phyloP scores from a whole-genome alignment of 2,329 filamentous ascomycete genomes.

The Talaromyces sp. region DNA sequence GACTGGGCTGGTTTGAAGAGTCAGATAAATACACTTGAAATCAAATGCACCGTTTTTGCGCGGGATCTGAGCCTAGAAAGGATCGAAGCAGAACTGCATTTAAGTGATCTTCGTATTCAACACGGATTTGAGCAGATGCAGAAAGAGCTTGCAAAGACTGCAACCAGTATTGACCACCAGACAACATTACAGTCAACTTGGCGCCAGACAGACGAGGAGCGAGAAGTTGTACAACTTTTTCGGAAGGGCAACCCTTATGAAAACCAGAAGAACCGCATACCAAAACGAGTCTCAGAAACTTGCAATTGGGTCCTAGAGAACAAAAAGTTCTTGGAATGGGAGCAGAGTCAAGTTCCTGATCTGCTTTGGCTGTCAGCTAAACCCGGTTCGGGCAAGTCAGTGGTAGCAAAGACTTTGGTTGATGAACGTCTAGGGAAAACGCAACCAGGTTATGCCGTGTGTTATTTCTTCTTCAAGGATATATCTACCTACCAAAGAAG shows the following conservation, averaged over 20 bases:
- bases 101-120: not conserved
- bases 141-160: not conserved
- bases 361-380: slow-evolving; percentile 27
- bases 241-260: slow-evolving; percentile 1
- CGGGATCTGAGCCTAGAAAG: not conserved
- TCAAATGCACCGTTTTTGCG: not conserved
- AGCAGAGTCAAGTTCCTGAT: not conserved
- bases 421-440: slow-evolving; percentile 26
- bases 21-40: not conserved
- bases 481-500: slow-evolving; percentile 11
- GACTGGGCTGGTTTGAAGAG: not conserved
- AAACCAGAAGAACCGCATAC: slow-evolving; percentile 5
- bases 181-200: slow-evolving; percentile 1
- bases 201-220: slow-evolving; percentile 7
- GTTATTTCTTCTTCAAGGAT: slow-evolving; percentile 46
- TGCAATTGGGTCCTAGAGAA: slow-evolving; percentile 7
- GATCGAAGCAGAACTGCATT: not conserved
- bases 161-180: not conserved
- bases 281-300: not conserved
- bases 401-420: slow-evolving; percentile 35
- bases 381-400: slow-evolving; percentile 45
- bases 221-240: not conserved
- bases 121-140: not conserved
- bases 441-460: slow-evolving; percentile 25
- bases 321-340: slow-evolving; percentile 7